Percentiles rank a stretch among this genome's conserved stretches.
These are phyloP conservation scores for Pestalotiopsis sp. DNA, from an alignment of 2,329 filamentous ascomycete species.

Conservation along the genomic window DNA sequence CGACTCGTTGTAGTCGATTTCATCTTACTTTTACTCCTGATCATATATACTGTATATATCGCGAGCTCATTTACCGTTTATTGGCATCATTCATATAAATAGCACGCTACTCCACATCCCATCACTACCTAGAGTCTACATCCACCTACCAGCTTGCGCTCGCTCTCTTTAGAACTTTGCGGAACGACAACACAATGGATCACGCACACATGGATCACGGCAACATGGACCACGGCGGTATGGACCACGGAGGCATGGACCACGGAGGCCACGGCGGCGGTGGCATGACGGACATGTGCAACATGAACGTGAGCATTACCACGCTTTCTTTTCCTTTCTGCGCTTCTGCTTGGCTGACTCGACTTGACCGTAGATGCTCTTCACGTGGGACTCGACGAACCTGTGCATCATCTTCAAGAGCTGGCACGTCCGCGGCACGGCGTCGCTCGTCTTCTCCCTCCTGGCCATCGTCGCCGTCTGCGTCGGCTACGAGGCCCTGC, in stretches of 20 bases:
- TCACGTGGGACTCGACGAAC: slow-evolving; percentile 92
- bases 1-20: not conserved
- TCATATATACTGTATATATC: not conserved
- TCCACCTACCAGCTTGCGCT: not conserved
- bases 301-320: slow-evolving; percentile 80
- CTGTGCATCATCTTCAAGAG: slow-evolving; percentile 94
- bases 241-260: slow-evolving; percentile 48
- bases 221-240: slow-evolving; percentile 47
- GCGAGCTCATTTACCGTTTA: not conserved
- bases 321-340: not conserved
- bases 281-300: slow-evolving; percentile 71
- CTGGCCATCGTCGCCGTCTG: slow-evolving; percentile 79
- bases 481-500: slow-evolving; percentile 90
- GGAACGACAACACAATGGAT: slow-evolving; percentile 1
- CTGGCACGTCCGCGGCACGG: slow-evolving; percentile 80
- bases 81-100: not conserved
- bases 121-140: not conserved
- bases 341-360: not conserved
- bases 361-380: slow-evolving; percentile 74
- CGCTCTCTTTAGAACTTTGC: not conserved
- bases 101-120: not conserved
- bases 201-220: slow-evolving; percentile 37
- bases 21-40: not conserved
- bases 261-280: slow-evolving; percentile 60
- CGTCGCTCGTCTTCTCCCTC: slow-evolving; percentile 80